Evolutionary conservation across 345 rosid genomes (phyloP).

Genomic region (Eucalyptus virginea): DNA sequence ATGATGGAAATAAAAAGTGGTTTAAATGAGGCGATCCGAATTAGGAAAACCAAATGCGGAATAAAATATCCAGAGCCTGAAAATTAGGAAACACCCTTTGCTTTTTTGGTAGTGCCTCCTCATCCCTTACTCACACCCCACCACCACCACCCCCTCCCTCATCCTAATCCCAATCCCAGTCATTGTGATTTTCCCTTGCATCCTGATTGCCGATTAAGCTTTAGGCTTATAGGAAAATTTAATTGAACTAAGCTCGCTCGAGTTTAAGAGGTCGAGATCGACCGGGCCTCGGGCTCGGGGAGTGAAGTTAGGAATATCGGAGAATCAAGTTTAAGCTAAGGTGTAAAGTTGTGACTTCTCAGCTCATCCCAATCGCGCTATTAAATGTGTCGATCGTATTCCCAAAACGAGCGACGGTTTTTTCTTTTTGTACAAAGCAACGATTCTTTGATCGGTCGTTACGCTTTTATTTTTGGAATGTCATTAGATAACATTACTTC

Average conservation of each 20-base stretch:
- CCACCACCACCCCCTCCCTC: background rate
- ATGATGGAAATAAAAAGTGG: background rate
- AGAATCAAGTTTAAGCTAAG: background rate
- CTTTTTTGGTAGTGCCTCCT: background rate
- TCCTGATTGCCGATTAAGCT: background rate
- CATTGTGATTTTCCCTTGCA: background rate
- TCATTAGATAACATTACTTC: background rate
- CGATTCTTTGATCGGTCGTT: background rate
- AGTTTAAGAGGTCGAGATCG: background rate
- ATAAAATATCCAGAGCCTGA: background rate
- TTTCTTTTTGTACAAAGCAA: background rate
- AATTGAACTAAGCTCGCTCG: background rate
- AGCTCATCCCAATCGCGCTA: rapidly evolving
- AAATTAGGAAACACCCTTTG: background rate
- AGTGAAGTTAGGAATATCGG: background rate
- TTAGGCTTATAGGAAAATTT: background rate
- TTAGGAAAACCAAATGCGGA: background rate
- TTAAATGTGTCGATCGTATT: background rate
- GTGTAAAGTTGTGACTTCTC: background rate
- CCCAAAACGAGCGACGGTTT: background rate
- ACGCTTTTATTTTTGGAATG: background rate
- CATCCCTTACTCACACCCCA: background rate
- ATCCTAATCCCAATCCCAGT: rapidly evolving
- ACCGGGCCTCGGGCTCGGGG: background rate
- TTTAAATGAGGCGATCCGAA: background rate